Percentiles rank a stretch among this genome's conserved stretches.
Conservation (phyloP, 768 basidiomycete genomes). For the Tricholoma matsutake region DNA sequence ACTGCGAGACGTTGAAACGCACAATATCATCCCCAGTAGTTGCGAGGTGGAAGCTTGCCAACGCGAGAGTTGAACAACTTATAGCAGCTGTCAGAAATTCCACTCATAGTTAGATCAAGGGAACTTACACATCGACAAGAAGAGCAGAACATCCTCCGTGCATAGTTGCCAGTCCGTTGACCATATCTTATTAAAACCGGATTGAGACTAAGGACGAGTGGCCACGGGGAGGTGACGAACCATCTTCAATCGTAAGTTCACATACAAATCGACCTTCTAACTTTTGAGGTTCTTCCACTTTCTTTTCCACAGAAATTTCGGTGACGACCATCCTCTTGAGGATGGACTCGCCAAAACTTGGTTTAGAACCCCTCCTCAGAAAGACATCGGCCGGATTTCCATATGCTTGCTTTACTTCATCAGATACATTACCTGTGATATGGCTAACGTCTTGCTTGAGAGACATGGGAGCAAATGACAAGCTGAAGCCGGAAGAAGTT, state of each 20-base stretch:
- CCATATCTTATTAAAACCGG: conserved; percentile 41
- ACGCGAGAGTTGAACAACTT: conserved; percentile 51
- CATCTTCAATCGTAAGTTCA: conserved; percentile 41
- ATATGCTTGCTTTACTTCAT: conserved; percentile 27
- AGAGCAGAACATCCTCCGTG: conserved; percentile 58
- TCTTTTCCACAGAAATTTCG: conserved; percentile 41
- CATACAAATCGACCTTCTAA: conserved; percentile 44
- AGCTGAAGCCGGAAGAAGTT: neutral
- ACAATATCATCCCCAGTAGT: conserved; percentile 17
- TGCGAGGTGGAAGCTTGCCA: conserved; percentile 33
- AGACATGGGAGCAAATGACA: neutral
- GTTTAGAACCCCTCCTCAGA: conserved; percentile 4
- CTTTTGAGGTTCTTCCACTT: conserved; percentile 42
- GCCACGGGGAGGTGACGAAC: conserved; percentile 21
- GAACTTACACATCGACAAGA: conserved; percentile 47
- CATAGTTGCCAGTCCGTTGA: conserved; percentile 43
- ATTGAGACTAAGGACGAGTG: neutral
- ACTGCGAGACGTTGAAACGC: conserved; percentile 43
- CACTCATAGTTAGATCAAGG: neutral
- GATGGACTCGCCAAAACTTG: conserved; percentile 17
- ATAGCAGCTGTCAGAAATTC: neutral
- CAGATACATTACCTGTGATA: conserved; percentile 28
- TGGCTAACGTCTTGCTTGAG: conserved; percentile 14
- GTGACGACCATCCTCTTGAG: conserved; percentile 26
- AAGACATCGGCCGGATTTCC: conserved; percentile 17